A percentile compares a stretch with the other conserved stretches of the same genome.
These are phyloP conservation scores for Smallanthus sonchifolius DNA, from an alignment of 129 eudicot species.

Conservation along the genomic window DNA sequence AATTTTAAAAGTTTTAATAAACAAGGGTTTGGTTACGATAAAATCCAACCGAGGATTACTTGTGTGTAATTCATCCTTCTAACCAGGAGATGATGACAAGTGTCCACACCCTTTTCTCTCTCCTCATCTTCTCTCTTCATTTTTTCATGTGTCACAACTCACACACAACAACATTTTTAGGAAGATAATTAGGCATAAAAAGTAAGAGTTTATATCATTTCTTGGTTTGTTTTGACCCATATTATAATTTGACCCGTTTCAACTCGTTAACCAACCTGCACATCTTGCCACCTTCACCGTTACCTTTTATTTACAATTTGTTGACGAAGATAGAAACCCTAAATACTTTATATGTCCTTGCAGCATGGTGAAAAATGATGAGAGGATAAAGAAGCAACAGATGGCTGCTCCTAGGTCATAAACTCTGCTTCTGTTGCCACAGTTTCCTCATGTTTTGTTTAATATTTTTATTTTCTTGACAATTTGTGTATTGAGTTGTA, in stretches of 20 bases:
- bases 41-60: no score
- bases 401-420: slow-evolving; percentile 83
- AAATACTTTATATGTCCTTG: slow-evolving; percentile 2
- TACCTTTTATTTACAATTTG: not conserved
- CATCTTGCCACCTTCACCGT: not conserved
- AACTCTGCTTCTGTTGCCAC: not conserved
- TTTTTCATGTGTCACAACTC: no score
- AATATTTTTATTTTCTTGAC: no score
- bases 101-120: not conserved
- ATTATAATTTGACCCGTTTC: not conserved
- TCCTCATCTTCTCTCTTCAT: not conserved
- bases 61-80: no score
- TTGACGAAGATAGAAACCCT: not conserved
- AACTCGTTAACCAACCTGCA: not conserved
- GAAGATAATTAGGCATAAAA: not conserved
- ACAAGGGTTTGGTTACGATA: no score
- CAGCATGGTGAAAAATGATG: slow-evolving; percentile 90
- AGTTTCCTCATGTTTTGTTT: not conserved
- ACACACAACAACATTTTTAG: not conserved
- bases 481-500: not conserved
- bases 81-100: not conserved
- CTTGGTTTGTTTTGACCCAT: not conserved
- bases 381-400: slow-evolving; percentile 89
- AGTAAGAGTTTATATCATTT: not conserved
- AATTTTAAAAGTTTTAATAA: no score